Conservation (phyloP, 2,329 filamentous ascomycete species). For the Hymenoscyphus fructigenus region DNA sequence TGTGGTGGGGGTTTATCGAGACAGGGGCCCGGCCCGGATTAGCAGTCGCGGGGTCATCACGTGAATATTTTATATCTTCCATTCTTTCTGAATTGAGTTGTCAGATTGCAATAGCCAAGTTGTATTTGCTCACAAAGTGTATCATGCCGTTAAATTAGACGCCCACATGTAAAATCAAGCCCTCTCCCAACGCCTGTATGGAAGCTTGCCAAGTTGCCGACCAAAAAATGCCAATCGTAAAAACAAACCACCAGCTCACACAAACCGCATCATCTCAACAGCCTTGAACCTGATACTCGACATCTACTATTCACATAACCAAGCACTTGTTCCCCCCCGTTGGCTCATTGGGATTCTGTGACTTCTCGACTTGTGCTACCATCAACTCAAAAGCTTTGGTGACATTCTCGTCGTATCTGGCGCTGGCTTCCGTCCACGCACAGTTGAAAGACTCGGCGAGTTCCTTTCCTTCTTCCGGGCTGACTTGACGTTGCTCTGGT, state of each 20-base stretch:
- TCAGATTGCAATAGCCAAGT: not conserved
- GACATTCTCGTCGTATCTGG: slow-evolving; percentile 92
- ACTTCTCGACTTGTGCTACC: slow-evolving; percentile 92
- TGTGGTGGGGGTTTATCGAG: slow-evolving; percentile 12
- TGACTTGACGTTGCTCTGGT: slow-evolving; percentile 90
- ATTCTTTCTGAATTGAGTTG: not conserved
- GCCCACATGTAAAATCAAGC: not conserved
- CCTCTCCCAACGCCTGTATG: not conserved
- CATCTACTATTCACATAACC: slow-evolving; percentile 66
- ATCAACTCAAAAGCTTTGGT: slow-evolving; percentile 89
- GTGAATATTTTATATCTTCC: not conserved
- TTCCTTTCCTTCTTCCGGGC: slow-evolving; percentile 78
- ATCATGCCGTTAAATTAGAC: not conserved
- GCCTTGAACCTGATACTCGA: slow-evolving; percentile 4
- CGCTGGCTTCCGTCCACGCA: slow-evolving; percentile 92
- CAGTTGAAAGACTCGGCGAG: slow-evolving; percentile 85
- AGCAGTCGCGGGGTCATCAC: slow-evolving; percentile 11
- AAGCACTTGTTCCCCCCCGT: slow-evolving; percentile 76
- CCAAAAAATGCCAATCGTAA: slow-evolving; percentile 2
- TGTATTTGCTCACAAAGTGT: slow-evolving; percentile 1
- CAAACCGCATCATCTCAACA: not conserved
- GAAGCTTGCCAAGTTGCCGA: not conserved
- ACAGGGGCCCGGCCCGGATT: slow-evolving; percentile 5
- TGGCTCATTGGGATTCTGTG: slow-evolving; percentile 84
- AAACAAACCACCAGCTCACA: not conserved